Evolutionary conservation across 805 yeast species (phyloP).

Genomic region (Cyberlindnera maritima): DNA sequence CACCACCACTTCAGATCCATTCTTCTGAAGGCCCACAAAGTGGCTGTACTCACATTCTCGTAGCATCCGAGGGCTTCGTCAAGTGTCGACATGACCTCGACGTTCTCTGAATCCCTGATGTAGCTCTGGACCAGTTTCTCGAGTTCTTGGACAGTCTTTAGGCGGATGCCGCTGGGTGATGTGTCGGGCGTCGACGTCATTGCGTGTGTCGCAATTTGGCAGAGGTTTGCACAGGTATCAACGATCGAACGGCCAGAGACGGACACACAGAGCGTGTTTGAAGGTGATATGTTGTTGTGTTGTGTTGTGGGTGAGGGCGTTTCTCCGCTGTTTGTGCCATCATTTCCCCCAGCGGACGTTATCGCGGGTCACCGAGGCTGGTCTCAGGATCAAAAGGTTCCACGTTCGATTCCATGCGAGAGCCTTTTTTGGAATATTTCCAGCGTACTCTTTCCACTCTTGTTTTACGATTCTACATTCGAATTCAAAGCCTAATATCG

Average conservation of each 20-base stretch:
- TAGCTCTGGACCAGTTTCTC: constrained; percentile 10
- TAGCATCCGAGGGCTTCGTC: constrained; percentile 16
- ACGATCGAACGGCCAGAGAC: no score
- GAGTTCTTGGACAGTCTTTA: constrained; percentile 10
- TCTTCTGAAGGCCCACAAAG: no score
- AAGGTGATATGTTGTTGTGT: not conserved
- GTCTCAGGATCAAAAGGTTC: no score
- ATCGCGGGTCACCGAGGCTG: not conserved
- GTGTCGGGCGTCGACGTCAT: constrained; percentile 7
- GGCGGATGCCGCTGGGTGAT: constrained; percentile 1
- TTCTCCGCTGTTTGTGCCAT: not conserved
- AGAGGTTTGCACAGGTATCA: not conserved
- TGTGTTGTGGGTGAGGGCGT: not conserved
- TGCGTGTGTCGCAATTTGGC: not conserved
- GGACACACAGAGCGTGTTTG: no score
- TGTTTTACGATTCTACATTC: no score
- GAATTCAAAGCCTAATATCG: not conserved
- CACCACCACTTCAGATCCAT: no score
- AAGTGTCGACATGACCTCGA: constrained; percentile 3
- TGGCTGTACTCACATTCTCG: constrained; percentile 17
- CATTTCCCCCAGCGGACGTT: not conserved
- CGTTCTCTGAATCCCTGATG: constrained; percentile 8
- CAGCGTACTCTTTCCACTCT: no score
- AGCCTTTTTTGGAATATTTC: no score
- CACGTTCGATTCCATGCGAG: no score